Evolutionary conservation across 805 yeast species (phyloP), one percentile per base, ranked within the genome.

Genomic region (Myxozyma nipponensis): DNA sequence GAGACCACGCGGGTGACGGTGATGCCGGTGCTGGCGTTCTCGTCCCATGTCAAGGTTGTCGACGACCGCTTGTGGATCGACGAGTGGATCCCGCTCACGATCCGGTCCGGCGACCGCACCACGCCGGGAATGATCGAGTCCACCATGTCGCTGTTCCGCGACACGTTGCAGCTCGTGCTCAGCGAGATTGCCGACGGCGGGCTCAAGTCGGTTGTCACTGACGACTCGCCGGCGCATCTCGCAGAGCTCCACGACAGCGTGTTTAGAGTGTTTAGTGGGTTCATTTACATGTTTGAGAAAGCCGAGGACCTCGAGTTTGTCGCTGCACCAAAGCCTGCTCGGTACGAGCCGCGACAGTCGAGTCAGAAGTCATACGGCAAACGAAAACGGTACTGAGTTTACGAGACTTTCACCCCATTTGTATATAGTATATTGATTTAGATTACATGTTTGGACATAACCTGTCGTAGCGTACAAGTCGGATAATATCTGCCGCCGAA

Each of bases 401-500:
- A 39, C n/a, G n/a, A 15, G 6, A 15, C n/a, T 40, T 39, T 7
- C n/a, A 10, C 13, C 6, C 6, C 18, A 7, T 13, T 39, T 15
- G 6, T 39, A 13, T 39, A 39, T 25, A 18, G 26, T 18, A 37
- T 37, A 35, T n/a, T 17, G 15, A 35, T 13, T 35, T 6, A 19
- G 4, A 26, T 24, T 50, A 53, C 21, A 50, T 40, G 62, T 82
- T 82, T 9, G 87, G 88, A 63, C 84, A 78, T 24, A 83, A 66
- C 21, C 81, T 76, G 62, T 83, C 89, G 13, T 81, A 77, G 60
- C 80, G 79, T 51, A 83, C 82, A 55, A 82, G 69, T n/a, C 57
- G 54, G 28, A 41, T 46, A 24, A 34, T 69, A 69, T 78, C 96
- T 63, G 83, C 86, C 9, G 88, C 77, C 1, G 95, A 84, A 19